Evolutionary conservation across 2,329 filamentous ascomycete genomes (phyloP).

Genomic region (Xylaria hypoxylon): DNA sequence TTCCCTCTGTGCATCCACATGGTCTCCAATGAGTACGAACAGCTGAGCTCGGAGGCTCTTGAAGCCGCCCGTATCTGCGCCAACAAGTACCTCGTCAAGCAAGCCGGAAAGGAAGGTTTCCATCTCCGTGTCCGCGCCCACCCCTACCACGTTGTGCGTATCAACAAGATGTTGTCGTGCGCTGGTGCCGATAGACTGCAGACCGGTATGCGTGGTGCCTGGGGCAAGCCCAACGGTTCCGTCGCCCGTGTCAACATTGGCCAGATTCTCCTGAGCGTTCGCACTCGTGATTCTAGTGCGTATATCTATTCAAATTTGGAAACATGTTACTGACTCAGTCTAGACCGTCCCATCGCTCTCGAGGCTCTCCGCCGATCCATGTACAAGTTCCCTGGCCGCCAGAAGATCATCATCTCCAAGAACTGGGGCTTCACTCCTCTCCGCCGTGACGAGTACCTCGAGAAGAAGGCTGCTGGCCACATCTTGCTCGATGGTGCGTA

Average conservation of each 20-base stretch:
- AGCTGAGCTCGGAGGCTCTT: slow-evolving; percentile 99
- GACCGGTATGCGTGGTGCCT: slow-evolving; percentile 99
- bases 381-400: slow-evolving; percentile 99
- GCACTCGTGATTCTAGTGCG: slow-evolving; percentile 92
- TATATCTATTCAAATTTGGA: slow-evolving; percentile 42
- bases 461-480: slow-evolving; percentile 91
- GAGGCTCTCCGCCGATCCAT: slow-evolving; percentile 99
- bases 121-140: slow-evolving; percentile 86
- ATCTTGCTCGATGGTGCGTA: slow-evolving; percentile 99
- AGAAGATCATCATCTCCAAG: slow-evolving; percentile 99
- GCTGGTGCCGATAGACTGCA: slow-evolving; percentile 99
- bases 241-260: slow-evolving; percentile 99
- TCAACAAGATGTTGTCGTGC: slow-evolving; percentile 99
- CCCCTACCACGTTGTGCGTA: slow-evolving; percentile 99
- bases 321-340: slow-evolving; percentile 4
- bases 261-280: slow-evolving; percentile 97
- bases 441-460: slow-evolving; percentile 95
- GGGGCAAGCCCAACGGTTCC: slow-evolving; percentile 98
- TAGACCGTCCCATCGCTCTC: slow-evolving; percentile 90
- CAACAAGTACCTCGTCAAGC: slow-evolving; percentile 95
- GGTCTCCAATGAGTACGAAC: slow-evolving; percentile 99
- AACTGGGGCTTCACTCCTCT: slow-evolving; percentile 99
- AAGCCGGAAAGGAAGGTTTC: slow-evolving; percentile 78
- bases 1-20: slow-evolving; percentile 99
- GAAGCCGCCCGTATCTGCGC: slow-evolving; percentile 99